These are phyloP conservation scores for Talaromyces sp. DNA, from an alignment of 2,329 filamentous ascomycete genomes.

Conservation along the genomic window DNA sequence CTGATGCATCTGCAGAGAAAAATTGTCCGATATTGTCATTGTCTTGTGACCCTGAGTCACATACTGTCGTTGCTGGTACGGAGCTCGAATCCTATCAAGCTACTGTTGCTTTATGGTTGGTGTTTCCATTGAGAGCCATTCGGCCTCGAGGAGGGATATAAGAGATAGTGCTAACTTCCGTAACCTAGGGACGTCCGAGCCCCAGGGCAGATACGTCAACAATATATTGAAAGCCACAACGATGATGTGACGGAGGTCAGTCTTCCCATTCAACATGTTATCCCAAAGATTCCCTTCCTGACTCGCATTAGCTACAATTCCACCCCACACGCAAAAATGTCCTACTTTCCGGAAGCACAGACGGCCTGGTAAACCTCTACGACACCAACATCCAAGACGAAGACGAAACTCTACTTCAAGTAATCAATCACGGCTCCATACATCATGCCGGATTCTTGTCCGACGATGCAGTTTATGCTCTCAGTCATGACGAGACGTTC, in stretches of 20 bases:
- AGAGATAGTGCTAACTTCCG: conserved; percentile 22
- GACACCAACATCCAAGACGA: conserved; percentile 54
- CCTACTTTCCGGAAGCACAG: conserved; percentile 58
- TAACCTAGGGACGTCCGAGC: conserved; percentile 40
- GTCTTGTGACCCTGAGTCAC: conserved; percentile 42
- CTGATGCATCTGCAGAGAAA: conserved; percentile 35
- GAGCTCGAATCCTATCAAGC: conserved; percentile 46
- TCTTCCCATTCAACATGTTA: neutral
- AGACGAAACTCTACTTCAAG: conserved; percentile 58
- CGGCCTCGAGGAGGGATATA: neutral
- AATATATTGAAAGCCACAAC: conserved; percentile 46
- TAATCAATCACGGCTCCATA: conserved; percentile 59
- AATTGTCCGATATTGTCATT: conserved; percentile 50
- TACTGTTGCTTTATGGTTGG: conserved; percentile 41
- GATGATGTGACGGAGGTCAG: conserved; percentile 57
- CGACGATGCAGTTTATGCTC: conserved; percentile 49
- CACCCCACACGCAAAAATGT: conserved; percentile 49
- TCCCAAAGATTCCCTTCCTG: neutral
- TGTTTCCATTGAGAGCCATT: conserved; percentile 13
- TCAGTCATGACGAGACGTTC: conserved; percentile 59
- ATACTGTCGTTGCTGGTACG: conserved; percentile 52
- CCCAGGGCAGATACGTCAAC: conserved; percentile 29
- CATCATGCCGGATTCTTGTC: conserved; percentile 58
- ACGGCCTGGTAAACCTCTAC: conserved; percentile 59
- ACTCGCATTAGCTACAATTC: conserved; percentile 40